Conservation (phyloP, 1,284 basidiomycete genomes). For the Chondrostereum purpureum region DNA sequence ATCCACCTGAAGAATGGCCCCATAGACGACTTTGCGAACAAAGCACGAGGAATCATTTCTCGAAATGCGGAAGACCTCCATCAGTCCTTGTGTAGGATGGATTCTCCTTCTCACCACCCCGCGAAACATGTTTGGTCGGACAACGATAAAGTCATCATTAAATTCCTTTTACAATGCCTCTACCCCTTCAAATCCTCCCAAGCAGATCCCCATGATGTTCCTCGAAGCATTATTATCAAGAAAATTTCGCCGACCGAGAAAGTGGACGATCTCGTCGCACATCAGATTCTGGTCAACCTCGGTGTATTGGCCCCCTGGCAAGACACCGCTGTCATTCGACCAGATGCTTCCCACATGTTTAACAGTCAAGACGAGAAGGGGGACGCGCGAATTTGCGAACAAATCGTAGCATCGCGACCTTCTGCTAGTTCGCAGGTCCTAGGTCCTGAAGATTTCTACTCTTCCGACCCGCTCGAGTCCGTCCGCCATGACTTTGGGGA, state of each 20-base stretch:
- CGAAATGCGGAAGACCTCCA: slow-evolving; percentile 17
- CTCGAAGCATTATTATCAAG: slow-evolving; percentile 60
- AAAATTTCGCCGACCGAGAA: slow-evolving; percentile 34
- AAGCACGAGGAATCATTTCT: slow-evolving; percentile 43
- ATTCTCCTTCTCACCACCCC: slow-evolving; percentile 26
- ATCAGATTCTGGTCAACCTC: slow-evolving; percentile 52
- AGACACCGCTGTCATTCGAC: slow-evolving; percentile 39
- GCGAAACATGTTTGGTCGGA: slow-evolving; percentile 42
- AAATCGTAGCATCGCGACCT: slow-evolving; percentile 19
- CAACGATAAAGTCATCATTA: slow-evolving; percentile 60
- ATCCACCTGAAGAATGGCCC: slow-evolving; percentile 33
- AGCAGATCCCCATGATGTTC: slow-evolving; percentile 50
- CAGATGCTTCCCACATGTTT: slow-evolving; percentile 25
- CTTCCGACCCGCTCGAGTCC: slow-evolving; percentile 51
- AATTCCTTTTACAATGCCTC: slow-evolving; percentile 60
- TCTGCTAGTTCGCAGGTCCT: slow-evolving; percentile 23
- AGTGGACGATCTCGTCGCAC: slow-evolving; percentile 33
- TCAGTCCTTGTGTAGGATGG: slow-evolving; percentile 23
- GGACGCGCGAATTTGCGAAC: slow-evolving; percentile 28
- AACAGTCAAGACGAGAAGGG: slow-evolving; percentile 24
- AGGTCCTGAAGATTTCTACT: slow-evolving; percentile 54
- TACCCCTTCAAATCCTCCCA: slow-evolving; percentile 58
- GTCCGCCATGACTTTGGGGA: slow-evolving; percentile 84
- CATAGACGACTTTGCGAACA: slow-evolving; percentile 51
- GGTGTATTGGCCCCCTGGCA: slow-evolving; percentile 76